phyloP scores from a whole-genome alignment of 2,329 filamentous ascomycete species.

The Xylariaceae sp. region DNA sequence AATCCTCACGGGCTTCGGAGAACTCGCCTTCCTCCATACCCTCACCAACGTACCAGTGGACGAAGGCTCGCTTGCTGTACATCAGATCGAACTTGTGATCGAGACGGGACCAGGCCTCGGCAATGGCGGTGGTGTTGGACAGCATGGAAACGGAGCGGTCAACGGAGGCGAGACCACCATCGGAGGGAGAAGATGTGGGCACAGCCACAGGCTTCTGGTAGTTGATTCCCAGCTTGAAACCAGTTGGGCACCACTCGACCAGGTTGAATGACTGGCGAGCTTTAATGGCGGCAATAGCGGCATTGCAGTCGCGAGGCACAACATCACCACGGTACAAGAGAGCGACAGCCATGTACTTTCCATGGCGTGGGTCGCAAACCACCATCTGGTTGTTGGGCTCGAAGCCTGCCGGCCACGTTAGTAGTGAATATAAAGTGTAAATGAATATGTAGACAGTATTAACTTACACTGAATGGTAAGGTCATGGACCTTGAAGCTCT shows the following conservation, averaged over 20 bases:
- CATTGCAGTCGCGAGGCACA: conserved; percentile 63
- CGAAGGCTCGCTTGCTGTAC: conserved; percentile 73
- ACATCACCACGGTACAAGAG: conserved; percentile 68
- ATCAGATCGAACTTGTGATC: conserved; percentile 74
- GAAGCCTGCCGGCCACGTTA: conserved; percentile 50
- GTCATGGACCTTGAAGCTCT: conserved; percentile 82
- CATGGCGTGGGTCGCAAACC: conserved; percentile 66
- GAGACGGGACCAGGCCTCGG: conserved; percentile 66
- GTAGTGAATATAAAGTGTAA: too few species aligned
- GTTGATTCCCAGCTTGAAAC: conserved; percentile 73
- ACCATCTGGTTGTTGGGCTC: conserved; percentile 78
- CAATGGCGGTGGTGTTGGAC: conserved; percentile 70
- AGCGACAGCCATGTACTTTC: conserved; percentile 72
- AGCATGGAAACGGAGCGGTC: conserved; percentile 64
- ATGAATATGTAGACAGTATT: too few species aligned
- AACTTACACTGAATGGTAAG: conserved; percentile 66
- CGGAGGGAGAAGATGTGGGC: conserved; percentile 45
- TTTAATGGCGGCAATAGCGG: conserved; percentile 62
- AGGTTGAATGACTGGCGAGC: conserved; percentile 68
- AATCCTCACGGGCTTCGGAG: conserved; percentile 78
- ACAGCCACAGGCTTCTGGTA: conserved; percentile 63
- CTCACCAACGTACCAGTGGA: conserved; percentile 79
- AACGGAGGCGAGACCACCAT: conserved; percentile 57
- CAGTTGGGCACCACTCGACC: conserved; percentile 70
- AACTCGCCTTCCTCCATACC: conserved; percentile 93